These are phyloP conservation scores for Nemania sp. DNA, from an alignment of 2,329 filamentous ascomycete species.

Conservation along the genomic window DNA sequence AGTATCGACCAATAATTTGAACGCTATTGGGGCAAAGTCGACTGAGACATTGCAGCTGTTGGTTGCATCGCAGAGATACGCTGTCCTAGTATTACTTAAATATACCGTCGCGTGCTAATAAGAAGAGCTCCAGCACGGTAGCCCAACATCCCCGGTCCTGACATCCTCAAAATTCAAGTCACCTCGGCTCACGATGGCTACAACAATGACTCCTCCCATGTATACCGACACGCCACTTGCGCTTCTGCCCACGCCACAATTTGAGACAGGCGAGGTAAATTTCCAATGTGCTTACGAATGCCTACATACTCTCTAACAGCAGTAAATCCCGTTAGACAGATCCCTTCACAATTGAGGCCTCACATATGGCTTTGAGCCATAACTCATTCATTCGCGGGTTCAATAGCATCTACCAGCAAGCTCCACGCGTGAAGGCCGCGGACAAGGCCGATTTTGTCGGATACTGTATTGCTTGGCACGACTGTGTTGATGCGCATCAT, in stretches of 20 bases:
- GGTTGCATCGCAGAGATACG: too few species aligned
- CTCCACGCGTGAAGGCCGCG: slow-evolving; percentile 23
- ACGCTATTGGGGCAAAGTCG: not conserved
- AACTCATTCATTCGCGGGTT: slow-evolving; percentile 45
- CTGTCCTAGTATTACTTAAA: too few species aligned
- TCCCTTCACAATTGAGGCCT: slow-evolving; percentile 43
- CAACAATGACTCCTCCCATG: slow-evolving; percentile 13
- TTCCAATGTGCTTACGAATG: not conserved
- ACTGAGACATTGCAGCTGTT: too few species aligned
- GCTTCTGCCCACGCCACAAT: slow-evolving; percentile 38
- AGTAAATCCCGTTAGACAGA: slow-evolving; percentile 45
- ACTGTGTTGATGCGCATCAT: slow-evolving; percentile 41
- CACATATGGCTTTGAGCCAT: slow-evolving; percentile 44
- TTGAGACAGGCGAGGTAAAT: slow-evolving; percentile 56
- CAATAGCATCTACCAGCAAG: slow-evolving; percentile 45
- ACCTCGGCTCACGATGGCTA: slow-evolving; percentile 7
- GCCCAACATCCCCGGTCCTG: not conserved
- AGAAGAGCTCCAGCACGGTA: not conserved
- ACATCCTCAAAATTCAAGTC: not conserved
- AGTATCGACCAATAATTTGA: not conserved
- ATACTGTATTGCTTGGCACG: slow-evolving; percentile 41
- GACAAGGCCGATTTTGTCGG: slow-evolving; percentile 44
- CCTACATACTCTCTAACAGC: not conserved
- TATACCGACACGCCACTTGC: slow-evolving; percentile 40
- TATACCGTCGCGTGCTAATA: not conserved